Base-by-base conservation (phyloP, 1,284 basidiomycete species). In the Ganoderma meredithae region DNA sequence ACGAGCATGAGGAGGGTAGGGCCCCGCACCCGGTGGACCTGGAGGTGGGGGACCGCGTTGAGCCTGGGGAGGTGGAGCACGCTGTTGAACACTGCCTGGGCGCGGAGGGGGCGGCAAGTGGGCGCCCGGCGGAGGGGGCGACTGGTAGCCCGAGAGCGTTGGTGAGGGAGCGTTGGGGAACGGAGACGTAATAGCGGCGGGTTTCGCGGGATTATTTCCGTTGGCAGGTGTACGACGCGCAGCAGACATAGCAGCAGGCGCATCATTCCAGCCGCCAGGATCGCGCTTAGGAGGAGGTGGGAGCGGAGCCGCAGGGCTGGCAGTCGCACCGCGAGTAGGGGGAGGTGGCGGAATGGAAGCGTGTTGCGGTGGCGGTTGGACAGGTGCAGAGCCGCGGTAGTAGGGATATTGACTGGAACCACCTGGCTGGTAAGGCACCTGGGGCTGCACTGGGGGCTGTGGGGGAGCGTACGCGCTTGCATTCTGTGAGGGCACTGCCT, bases 251-350 rank as follows among this genome's bases (percentile, higher is more conserved):
- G 87, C 74, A 4, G 82, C 80, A 1, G 95, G 95, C 0, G 94
- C 89, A 76, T 99, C 97, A 77, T 99, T 99, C 96, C 96, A 99
- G 0, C 95, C 95, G 12, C 90, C 88, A 55, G 91, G 90, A 69
- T 93, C 92, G 43, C 88, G 86, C 72, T 89, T 91, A 31, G 84
- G 73, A 39, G 75, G 75, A 71, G 71, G 69, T 73, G 76, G 60
- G 74, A 70, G 74, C 70, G 69, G 76, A 72, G 76, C 65, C 75
- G 67, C 61, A 40, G 78, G 75, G 4, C 74, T 74, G 1, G 72
- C 64, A 27, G 73, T 75, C 25, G 66, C 64, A 47, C 71, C 68
- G 27, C 75, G 71, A 9, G 73, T 22, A 49, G 47, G 76, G 3
- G 74, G 76, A 2, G 74, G 76, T 7, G 73, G 70, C 39, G 74